Base-by-base conservation (phyloP, 1,284 basidiomycete species). In the Ustilago loliicola region DNA sequence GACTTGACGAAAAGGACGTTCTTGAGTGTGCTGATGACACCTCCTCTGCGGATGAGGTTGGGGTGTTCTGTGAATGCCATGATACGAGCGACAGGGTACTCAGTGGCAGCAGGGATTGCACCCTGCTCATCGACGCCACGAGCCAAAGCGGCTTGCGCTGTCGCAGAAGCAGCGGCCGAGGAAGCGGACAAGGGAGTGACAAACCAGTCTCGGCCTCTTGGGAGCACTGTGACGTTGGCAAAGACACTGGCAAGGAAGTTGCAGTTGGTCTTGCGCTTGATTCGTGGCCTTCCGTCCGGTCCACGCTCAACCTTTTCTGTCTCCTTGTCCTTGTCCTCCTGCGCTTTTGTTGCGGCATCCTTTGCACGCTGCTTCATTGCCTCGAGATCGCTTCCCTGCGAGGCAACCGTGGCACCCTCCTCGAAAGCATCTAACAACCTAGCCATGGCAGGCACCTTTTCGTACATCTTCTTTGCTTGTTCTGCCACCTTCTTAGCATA, bases 161-260 rank as follows among this genome's bases (percentile, higher is more conserved):
- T 70, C 2, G 76, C 72, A 1, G 80, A 78, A 2, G 79, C 59
- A 21, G 72, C 78, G 15, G 78, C 66, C 2, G 69, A 65, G 5
- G 81, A 77, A 9, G 80, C 62, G 13, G 79, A 73, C 25, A 85
- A 67, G 0, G 83, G 80, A 1, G 61, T 71, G 15, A 84, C 80
- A 38, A 86, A 85, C 72, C 79, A 85, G 38, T 85, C 82, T n/a
- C 85, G 72, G 6, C 85, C 85, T 13, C 67, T 59, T 10, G 85
- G 83, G 15, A 84, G 56, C 5, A 81, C 79, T 0, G 83, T 85
- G 19, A 80, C 79, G 47, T 86, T 86, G 56, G 85, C 85, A 76
- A 86, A 86, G 42, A 86, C 85, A 61, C 83, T 85, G 8, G 85
- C 83, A 15, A 86, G 64, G 51, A 86, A 86, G 72, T 86, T 81